These are phyloP conservation scores for Botrytis fragariae DNA, from an alignment of 2,329 filamentous ascomycete species.

Conservation along the genomic window DNA sequence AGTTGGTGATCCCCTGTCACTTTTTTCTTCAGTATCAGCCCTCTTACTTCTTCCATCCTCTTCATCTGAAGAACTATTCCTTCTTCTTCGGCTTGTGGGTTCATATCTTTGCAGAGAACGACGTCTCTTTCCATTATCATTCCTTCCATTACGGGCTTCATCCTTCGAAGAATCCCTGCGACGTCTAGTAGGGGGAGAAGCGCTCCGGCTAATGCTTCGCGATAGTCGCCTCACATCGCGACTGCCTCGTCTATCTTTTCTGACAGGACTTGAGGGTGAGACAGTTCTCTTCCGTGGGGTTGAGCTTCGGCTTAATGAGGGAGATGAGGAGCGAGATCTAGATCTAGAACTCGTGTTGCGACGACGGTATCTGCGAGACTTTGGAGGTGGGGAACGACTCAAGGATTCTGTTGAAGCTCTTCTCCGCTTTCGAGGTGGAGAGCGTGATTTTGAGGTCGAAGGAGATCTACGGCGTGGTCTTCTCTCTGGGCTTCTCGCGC, in stretches of 20 bases:
- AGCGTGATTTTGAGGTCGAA: slow-evolving; percentile 30
- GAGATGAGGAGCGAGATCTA: slow-evolving; percentile 36
- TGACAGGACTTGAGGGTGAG: slow-evolving; percentile 30
- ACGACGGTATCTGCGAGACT: slow-evolving; percentile 32
- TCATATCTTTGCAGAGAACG: slow-evolving; percentile 40
- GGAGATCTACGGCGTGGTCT: slow-evolving; percentile 35
- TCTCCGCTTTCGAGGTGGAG: slow-evolving; percentile 36
- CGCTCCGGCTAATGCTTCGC: slow-evolving; percentile 39
- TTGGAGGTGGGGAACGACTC: slow-evolving; percentile 36
- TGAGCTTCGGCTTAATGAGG: slow-evolving; percentile 32
- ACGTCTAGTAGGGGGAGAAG: slow-evolving; percentile 35
- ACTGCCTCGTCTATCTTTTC: slow-evolving; percentile 27
- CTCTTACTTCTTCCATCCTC: slow-evolving; percentile 51
- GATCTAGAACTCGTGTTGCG: slow-evolving; percentile 35
- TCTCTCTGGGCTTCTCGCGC: slow-evolving; percentile 37
- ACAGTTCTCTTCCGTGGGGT: slow-evolving; percentile 24
- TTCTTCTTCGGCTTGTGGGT: slow-evolving; percentile 44
- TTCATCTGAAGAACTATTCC: slow-evolving; percentile 47
- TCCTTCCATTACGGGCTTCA: slow-evolving; percentile 33
- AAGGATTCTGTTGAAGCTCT: slow-evolving; percentile 34
- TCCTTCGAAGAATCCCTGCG: slow-evolving; percentile 29
- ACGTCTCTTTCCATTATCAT: slow-evolving; percentile 36
- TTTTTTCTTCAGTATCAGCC: slow-evolving; percentile 56
- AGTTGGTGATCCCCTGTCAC: slow-evolving; percentile 38
- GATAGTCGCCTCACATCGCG: slow-evolving; percentile 39